Evolutionary conservation across 345 rosid species (phyloP), one percentile per base, ranked within the genome.

Genomic region (Aegle marmelos): DNA sequence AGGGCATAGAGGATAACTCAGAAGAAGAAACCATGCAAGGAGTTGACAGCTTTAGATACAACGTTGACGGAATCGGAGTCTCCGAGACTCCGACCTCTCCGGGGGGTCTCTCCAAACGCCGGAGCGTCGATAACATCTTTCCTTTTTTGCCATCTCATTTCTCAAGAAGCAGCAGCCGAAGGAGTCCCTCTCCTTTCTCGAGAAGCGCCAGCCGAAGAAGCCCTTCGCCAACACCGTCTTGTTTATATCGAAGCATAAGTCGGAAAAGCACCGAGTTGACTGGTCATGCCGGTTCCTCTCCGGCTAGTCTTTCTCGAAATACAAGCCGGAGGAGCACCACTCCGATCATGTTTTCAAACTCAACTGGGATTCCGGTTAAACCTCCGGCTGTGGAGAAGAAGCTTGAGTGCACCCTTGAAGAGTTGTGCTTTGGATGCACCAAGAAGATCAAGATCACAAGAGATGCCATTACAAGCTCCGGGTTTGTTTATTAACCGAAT

Each of bases 381-480:
- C 94, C 94, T 53, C 89, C 88, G 1, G 75, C 95, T 5, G 80
- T 94, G 0, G 88, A 89, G 84, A 83, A 83, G 87, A 67, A 78
- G 53, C 92, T 95, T 1, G 84, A 86, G 16, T 95, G 98, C 87
- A 88, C 95, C n/a, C 92, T 95, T 1, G 98, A 95, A 81, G 98
- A 93, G 72, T 74, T 95, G 82, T 92, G 92, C 78, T 88, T 81
- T 58, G 98, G 98, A 34, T 88, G 95, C 85, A 85, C 67, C 37
- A 93, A 91, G 88, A 92, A 85, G 87, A 87, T 95, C 76, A 91
- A 89, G 83, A 80, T 92, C 78, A 90, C 88, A 30, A 92, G 98
- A 87, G 95, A 93, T 68, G 91, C 88, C 75, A 73, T 89, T 22
- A 85, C 92, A 0, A 79, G 73, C 34, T 78, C 89, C 41, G 95